A percentile compares a stretch with the other conserved stretches of the same genome.
Conservation (phyloP, 1,284 basidiomycete genomes). For the Sanghuangporus sanghuang region DNA sequence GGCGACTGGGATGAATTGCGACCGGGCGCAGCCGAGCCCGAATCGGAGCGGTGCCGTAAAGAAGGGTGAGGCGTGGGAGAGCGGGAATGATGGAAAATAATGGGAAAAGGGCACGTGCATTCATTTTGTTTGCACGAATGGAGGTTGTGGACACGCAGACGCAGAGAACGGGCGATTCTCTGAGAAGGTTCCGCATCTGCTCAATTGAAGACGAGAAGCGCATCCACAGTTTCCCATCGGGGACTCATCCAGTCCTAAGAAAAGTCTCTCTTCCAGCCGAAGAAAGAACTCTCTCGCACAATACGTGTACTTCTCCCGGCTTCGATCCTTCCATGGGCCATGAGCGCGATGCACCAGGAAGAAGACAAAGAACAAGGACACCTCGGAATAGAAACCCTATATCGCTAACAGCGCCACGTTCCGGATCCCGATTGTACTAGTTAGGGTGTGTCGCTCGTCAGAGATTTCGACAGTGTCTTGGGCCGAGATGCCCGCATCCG, state of each 20-base stretch:
- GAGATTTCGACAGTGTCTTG: conserved; percentile 21
- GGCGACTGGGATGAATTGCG: background rate
- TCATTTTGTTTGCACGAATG: too few relatives aligned
- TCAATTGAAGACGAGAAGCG: background rate
- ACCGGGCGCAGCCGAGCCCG: background rate
- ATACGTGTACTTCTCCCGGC: background rate
- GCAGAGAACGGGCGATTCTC: background rate
- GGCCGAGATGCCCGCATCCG: conserved; percentile 21
- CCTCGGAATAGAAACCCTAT: background rate
- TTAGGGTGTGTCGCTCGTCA: conserved; percentile 8
- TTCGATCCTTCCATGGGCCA: background rate
- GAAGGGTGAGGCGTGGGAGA: background rate
- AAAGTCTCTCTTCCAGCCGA: background rate
- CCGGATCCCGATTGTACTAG: background rate
- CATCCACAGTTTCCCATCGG: background rate
- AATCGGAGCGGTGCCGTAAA: background rate
- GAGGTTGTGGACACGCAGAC: too few relatives aligned
- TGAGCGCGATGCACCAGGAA: background rate
- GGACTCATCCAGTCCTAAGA: background rate
- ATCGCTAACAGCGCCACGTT: background rate
- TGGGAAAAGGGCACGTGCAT: background rate
- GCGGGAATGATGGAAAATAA: background rate
- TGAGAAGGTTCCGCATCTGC: background rate
- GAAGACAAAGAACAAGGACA: background rate
- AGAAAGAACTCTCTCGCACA: background rate